Evolutionary conservation across 2,329 filamentous ascomycete species (phyloP).

Genomic region (Coleophoma crateriformis): DNA sequence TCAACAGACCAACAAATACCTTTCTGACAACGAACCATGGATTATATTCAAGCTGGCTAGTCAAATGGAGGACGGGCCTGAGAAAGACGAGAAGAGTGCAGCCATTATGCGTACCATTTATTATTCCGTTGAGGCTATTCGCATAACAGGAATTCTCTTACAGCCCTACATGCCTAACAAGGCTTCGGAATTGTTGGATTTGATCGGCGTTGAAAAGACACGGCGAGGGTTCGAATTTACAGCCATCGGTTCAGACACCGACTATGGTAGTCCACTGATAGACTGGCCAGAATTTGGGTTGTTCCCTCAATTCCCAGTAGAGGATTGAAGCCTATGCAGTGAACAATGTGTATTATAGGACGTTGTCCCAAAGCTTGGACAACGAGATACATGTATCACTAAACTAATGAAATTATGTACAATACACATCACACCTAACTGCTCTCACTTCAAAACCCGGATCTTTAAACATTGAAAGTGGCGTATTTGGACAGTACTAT

Average conservation of each 20-base stretch:
- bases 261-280: constrained; percentile 52
- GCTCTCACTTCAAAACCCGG: too few relatives aligned
- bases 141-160: constrained; percentile 76
- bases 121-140: constrained; percentile 67
- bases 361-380: too few relatives aligned
- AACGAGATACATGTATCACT: too few relatives aligned
- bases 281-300: constrained; percentile 33
- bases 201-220: constrained; percentile 63
- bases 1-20: constrained; percentile 59
- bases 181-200: constrained; percentile 65
- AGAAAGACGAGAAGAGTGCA: neutral
- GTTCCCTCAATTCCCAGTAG: constrained; percentile 45
- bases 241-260: constrained; percentile 54
- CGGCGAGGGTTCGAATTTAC: constrained; percentile 61
- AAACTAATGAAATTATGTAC: too few relatives aligned
- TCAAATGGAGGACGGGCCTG: too few relatives aligned
- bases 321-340: constrained; percentile 25
- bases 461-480: too few relatives aligned
- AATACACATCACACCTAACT: too few relatives aligned
- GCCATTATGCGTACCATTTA: constrained; percentile 52
- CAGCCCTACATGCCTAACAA: constrained; percentile 89
- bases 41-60: constrained; percentile 32
- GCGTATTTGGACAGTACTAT: too few relatives aligned
- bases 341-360: too few relatives aligned
- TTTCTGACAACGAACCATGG: constrained; percentile 68